These are phyloP conservation scores for Diaporthe ilicicola DNA, from an alignment of 2,329 filamentous ascomycete genomes.

Conservation along the genomic window DNA sequence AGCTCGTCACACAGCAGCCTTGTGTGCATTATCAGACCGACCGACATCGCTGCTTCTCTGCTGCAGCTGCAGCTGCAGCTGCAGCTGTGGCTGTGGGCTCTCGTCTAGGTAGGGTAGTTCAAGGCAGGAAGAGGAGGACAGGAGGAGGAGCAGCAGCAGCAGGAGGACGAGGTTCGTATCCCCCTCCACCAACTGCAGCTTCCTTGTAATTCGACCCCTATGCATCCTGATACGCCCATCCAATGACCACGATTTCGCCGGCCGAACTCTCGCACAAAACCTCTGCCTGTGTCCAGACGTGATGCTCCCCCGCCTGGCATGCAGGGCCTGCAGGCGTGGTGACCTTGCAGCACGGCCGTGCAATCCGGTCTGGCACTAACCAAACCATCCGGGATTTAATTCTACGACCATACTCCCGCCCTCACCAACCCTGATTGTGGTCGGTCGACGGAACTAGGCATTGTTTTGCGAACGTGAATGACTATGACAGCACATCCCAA, in stretches of 20 bases:
- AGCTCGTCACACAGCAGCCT: slow-evolving; percentile 15
- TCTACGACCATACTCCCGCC: slow-evolving; percentile 20
- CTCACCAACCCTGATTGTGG: slow-evolving; percentile 5
- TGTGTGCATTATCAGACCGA: slow-evolving; percentile 16
- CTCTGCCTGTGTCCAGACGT: background rate
- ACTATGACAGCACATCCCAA: background rate
- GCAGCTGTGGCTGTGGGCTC: slow-evolving; percentile 3
- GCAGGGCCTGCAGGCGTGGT: slow-evolving; percentile 2
- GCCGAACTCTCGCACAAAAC: slow-evolving; percentile 24
- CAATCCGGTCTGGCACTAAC: slow-evolving; percentile 19
- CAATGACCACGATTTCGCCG: background rate
- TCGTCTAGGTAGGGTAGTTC: background rate
- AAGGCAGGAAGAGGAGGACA: background rate
- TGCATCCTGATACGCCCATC: background rate
- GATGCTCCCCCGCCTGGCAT: background rate
- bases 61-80: background rate
- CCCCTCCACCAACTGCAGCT: slow-evolving; percentile 2
- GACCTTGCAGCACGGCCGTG: slow-evolving; percentile 13
- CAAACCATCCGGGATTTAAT: slow-evolving; percentile 5
- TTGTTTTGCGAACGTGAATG: slow-evolving; percentile 18
- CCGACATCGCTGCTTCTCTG: slow-evolving; percentile 3
- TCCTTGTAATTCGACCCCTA: background rate
- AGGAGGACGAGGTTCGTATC: background rate
- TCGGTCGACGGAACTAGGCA: slow-evolving; percentile 10
- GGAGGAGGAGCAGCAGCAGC: background rate